Base-by-base conservation (phyloP, 257 asterid species). In the Scutellaria minor region DNA sequence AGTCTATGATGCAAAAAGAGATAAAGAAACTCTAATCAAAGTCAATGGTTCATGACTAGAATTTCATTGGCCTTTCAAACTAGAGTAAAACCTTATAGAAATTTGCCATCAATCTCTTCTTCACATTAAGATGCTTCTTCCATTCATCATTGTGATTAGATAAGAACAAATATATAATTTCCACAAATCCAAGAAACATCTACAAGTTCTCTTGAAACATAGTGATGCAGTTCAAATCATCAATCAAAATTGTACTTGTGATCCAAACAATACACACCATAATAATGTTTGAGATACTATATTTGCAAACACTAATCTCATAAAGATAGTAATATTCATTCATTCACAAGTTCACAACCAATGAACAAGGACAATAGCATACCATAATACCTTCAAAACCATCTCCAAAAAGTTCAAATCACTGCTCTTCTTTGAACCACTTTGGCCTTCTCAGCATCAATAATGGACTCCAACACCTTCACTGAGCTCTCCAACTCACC, bases 371-470 rank as follows among this genome's bases (percentile, higher is more conserved):
- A 6, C 66, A 61, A 59, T 12, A 60, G 2, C 60, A 57, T 13
- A 41, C 18, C 66, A 60, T 51, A 24, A 24, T 24, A 24, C 27
- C 27, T 24, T 57, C 59, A 41, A 51, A 68, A 51, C 44, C 40
- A 52, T 59, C 15, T 24, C 60, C 48, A 40, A 22, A 4, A 52
- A 14, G 60, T 31, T 31, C 37, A 31, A 71, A 93, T 75, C 42
- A 74, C 72, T 0, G 85, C 80, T 53, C 73, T 83, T 77, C 91
- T 89, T 71, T 82, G 99, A 27, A 76, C 71, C 76, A 92, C 97
- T 82, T 82, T 87, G 9, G 99, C 99, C 81, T 92, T 92, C 89
- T 95, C 98, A 0, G 99, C 97, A 77, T 92, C 92, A 75, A 92
- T 85, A 11, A 95, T 92, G 24, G 98, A 87, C 80, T 86, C 92